Percentiles rank a stretch among this genome's conserved stretches.
Conservation (phyloP, 2,329 filamentous ascomycete species). For the Alternaria metachromatica region DNA sequence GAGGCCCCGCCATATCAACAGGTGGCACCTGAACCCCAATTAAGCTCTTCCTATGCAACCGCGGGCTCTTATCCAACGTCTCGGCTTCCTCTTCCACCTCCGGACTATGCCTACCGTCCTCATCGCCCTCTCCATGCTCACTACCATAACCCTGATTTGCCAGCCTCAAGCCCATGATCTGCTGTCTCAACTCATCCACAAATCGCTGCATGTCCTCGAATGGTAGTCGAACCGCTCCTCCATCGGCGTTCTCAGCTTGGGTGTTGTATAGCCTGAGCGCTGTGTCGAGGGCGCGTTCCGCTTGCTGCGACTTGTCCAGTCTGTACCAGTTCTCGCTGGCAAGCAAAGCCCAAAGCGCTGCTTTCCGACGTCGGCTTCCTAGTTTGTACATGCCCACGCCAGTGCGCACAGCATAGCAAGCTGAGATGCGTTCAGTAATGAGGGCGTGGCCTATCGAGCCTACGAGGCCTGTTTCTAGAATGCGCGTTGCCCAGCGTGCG, state of each 20-base stretch:
- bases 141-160: conserved; percentile 52
- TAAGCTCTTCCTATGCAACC: conserved; percentile 53
- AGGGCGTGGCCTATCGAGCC: conserved; percentile 80
- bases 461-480: conserved; percentile 76
- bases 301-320: conserved; percentile 77
- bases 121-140: conserved; percentile 31
- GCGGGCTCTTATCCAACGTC: conserved; percentile 43
- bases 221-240: conserved; percentile 39
- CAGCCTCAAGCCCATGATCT: conserved; percentile 56
- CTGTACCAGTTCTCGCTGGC: conserved; percentile 84
- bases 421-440: conserved; percentile 82
- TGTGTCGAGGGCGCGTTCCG: conserved; percentile 77
- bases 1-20: conserved; percentile 32
- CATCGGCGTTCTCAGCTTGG: conserved; percentile 31
- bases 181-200: conserved; percentile 71
- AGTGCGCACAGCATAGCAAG: conserved; percentile 79
- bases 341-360: conserved; percentile 86
- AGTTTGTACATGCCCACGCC: conserved; percentile 70
- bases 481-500: conserved; percentile 79
- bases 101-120: conserved; percentile 19
- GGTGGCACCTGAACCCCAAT: conserved; percentile 42
- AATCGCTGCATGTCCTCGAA: conserved; percentile 66
- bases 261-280: conserved; percentile 64
- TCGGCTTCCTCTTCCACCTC: conserved; percentile 48
- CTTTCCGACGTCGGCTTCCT: conserved; percentile 80